phyloP scores from a whole-genome alignment of 176 grass and related monocot genomes.

The Bothriochloa decipiens region DNA sequence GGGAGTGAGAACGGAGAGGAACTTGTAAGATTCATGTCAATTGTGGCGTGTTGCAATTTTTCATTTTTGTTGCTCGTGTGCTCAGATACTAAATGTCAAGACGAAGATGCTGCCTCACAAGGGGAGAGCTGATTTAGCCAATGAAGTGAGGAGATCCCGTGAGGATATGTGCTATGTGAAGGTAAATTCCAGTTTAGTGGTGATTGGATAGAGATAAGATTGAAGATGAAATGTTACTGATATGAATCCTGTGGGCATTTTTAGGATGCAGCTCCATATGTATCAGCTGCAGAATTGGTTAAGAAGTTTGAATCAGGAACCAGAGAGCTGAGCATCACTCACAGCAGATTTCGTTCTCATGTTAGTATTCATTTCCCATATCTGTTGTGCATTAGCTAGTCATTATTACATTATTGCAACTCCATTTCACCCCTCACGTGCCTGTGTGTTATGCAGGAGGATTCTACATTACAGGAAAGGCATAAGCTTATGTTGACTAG shows the following conservation, averaged over 20 bases:
- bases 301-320: slow-evolving; percentile 91
- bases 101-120: slow-evolving; percentile 68
- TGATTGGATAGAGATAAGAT: slow-evolving; percentile 11
- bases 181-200: slow-evolving; percentile 45
- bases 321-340: slow-evolving; percentile 54
- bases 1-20: neutral
- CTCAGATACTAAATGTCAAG: slow-evolving; percentile 86
- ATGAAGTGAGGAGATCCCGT: slow-evolving; percentile 43
- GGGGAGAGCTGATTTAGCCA: slow-evolving; percentile 51
- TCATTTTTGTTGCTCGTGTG: slow-evolving; percentile 9
- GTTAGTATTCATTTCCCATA: slow-evolving; percentile 55
- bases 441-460: slow-evolving; percentile 51
- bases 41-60: neutral
- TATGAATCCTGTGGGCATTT: slow-evolving; percentile 29
- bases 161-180: slow-evolving; percentile 43
- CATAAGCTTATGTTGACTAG: slow-evolving; percentile 82
- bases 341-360: slow-evolving; percentile 49
- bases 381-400: neutral
- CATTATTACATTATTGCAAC: neutral
- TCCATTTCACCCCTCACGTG: no score
- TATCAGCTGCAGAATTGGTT: slow-evolving; percentile 85
- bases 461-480: slow-evolving; percentile 56
- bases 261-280: slow-evolving; percentile 61
- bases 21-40: slow-evolving; percentile 14
- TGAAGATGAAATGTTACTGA: neutral